These are phyloP conservation scores for Brachypodium distachyon DNA, from an alignment of 202 grass and related monocot genomes.

Conservation along the genomic window DNA sequence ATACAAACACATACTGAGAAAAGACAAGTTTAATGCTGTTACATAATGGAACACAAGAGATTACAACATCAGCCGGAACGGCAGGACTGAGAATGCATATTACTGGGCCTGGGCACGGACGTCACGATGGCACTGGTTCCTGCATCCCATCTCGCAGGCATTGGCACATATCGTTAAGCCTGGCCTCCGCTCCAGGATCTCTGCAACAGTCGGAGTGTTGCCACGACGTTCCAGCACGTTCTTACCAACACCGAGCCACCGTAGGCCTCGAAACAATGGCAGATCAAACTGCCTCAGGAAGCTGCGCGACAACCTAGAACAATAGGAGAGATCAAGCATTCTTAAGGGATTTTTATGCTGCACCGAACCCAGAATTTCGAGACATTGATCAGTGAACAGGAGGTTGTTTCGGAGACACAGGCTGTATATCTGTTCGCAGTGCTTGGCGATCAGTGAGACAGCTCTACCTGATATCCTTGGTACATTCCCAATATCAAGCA, in stretches of 20 bases:
- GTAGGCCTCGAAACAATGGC: constrained; percentile 69
- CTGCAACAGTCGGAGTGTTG: constrained; percentile 30
- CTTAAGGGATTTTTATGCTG: constrained; percentile 42
- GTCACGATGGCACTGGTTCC: constrained; percentile 55
- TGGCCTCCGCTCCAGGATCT: constrained; percentile 45
- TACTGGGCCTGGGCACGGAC: constrained; percentile 6
- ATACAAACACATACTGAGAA: not conserved
- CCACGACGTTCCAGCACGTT: constrained; percentile 41
- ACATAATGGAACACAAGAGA: not conserved
- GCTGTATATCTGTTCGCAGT: constrained; percentile 49
- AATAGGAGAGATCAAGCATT: constrained; percentile 83
- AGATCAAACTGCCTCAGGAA: constrained; percentile 41
- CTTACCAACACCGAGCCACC: constrained; percentile 84
- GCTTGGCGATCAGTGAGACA: constrained; percentile 44
- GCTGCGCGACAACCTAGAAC: constrained; percentile 50
- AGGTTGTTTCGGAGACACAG: constrained; percentile 67
- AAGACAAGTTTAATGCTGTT: not conserved
- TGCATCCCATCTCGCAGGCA: constrained; percentile 75
- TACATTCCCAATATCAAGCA: constrained; percentile 65
- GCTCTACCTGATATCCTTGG: constrained; percentile 63
- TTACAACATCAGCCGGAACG: constrained; percentile 10
- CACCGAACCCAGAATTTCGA: constrained; percentile 48
- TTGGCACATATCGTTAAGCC: constrained; percentile 63
- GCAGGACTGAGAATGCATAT: not conserved
- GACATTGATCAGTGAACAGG: constrained; percentile 49